Conservation (phyloP, 2,329 filamentous ascomycete genomes). For the Monosporascus sp. region DNA sequence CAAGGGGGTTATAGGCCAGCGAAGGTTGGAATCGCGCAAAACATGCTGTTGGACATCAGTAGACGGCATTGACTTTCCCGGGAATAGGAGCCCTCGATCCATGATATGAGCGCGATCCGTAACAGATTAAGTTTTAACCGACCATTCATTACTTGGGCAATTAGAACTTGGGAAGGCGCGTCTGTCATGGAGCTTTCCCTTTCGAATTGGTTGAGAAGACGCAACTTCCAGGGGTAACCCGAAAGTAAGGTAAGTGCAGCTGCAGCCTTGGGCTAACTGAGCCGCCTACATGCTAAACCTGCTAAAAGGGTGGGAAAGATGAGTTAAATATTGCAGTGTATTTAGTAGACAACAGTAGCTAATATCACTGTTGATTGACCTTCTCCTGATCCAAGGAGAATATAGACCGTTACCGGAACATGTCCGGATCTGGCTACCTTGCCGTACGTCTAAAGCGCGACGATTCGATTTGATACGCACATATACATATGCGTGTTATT, state of each 20-base stretch:
- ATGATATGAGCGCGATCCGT: too few species aligned
- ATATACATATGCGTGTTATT: not conserved
- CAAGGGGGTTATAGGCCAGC: too few species aligned
- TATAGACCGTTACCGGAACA: not conserved
- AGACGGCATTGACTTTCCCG: too few species aligned
- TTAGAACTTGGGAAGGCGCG: not conserved
- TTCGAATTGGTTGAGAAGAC: not conserved
- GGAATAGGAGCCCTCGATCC: too few species aligned
- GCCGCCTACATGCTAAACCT: too few species aligned
- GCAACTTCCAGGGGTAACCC: not conserved
- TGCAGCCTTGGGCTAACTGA: too few species aligned
- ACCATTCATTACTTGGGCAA: not conserved
- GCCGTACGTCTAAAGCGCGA: too few species aligned
- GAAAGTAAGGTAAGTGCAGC: too few species aligned
- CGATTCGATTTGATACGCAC: constrained; percentile 2
- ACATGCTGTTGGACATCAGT: not conserved
- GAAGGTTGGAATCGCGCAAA: too few species aligned
- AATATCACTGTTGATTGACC: not conserved
- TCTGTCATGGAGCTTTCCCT: not conserved
- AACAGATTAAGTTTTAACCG: not conserved
- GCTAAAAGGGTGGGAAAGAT: too few species aligned
- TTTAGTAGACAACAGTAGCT: not conserved
- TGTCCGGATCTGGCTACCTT: not conserved
- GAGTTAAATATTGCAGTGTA: too few species aligned
- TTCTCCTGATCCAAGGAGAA: too few species aligned